Evolutionary conservation across 2,329 filamentous ascomycete species (phyloP).

Genomic region (Diplocarpon mali): DNA sequence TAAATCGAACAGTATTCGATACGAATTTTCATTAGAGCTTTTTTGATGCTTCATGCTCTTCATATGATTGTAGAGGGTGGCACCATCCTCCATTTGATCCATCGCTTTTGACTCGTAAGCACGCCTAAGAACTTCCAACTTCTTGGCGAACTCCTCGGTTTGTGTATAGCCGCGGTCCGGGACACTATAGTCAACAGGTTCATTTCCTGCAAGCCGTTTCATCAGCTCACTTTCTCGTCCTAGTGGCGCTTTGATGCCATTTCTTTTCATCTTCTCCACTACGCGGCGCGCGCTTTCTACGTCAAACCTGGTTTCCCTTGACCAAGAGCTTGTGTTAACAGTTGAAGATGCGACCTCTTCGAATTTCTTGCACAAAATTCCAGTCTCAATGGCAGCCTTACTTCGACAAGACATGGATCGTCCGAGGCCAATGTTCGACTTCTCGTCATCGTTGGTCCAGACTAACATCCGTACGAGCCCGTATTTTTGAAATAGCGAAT

Average conservation of each 20-base stretch:
- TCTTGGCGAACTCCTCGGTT: background rate
- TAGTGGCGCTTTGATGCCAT: slow-evolving; percentile 33
- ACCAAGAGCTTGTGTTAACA: slow-evolving; percentile 19
- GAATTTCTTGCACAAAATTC: slow-evolving; percentile 48
- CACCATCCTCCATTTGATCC: background rate
- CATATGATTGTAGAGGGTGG: background rate
- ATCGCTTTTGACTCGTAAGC: background rate
- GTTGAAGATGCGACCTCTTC: slow-evolving; percentile 40
- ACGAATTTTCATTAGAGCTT: background rate
- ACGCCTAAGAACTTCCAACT: background rate
- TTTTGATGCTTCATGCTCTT: background rate
- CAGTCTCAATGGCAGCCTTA: slow-evolving; percentile 46
- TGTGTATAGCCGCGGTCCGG: too few relatives aligned
- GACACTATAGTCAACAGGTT: too few relatives aligned
- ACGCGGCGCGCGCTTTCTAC: slow-evolving; percentile 32
- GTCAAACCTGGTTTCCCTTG: slow-evolving; percentile 39
- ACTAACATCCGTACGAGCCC: slow-evolving; percentile 71
- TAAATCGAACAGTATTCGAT: background rate
- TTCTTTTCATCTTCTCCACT: slow-evolving; percentile 36
- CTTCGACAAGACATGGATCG: slow-evolving; percentile 42
- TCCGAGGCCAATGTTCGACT: slow-evolving; percentile 40
- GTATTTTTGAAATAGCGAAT: slow-evolving; percentile 58
- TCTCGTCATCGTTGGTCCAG: slow-evolving; percentile 56
- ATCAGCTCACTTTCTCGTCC: slow-evolving; percentile 31
- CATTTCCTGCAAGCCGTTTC: slow-evolving; percentile 6